A percentile compares a stretch with the other conserved stretches of the same genome.
Conservation (phyloP, 2,329 filamentous ascomycete species). For the Cadophora malorum region DNA sequence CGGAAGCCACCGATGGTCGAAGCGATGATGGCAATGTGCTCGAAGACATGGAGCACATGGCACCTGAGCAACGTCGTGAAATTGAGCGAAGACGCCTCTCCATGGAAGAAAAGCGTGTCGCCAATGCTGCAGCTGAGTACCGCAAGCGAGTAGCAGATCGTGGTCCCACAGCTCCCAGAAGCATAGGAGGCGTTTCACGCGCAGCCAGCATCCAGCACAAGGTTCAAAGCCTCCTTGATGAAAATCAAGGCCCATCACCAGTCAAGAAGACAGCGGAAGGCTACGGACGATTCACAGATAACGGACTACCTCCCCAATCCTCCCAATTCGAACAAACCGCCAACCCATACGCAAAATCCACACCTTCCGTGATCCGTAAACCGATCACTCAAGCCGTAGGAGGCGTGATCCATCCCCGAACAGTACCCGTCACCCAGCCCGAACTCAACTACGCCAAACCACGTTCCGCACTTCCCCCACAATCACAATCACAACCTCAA, state of each 20-base stretch:
- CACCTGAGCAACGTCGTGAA: conserved; percentile 89
- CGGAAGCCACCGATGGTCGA: conserved; percentile 72
- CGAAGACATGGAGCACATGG: conserved; percentile 73
- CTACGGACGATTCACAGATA: conserved; percentile 84
- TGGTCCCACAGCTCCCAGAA: conserved; percentile 60
- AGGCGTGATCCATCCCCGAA: conserved; percentile 32
- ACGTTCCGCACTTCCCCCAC: conserved; percentile 33
- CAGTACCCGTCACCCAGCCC: conserved; percentile 32
- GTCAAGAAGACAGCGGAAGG: conserved; percentile 79
- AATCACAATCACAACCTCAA: conserved; percentile 14
- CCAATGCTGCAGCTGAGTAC: conserved; percentile 88
- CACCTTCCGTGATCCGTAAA: conserved; percentile 51
- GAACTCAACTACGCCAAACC: conserved; percentile 41
- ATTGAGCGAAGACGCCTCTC: conserved; percentile 81
- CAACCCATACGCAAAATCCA: conserved; percentile 42
- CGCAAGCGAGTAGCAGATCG: conserved; percentile 73
- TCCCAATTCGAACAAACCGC: conserved; percentile 32
- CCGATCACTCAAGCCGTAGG: conserved; percentile 47
- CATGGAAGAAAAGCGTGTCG: conserved; percentile 89
- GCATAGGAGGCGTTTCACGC: conserved; percentile 64
- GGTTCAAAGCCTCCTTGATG: conserved; percentile 83
- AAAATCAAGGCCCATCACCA: conserved; percentile 68
- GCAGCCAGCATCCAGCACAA: conserved; percentile 91
- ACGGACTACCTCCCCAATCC: conserved; percentile 26
- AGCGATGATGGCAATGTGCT: conserved; percentile 71